Evolutionary conservation across 352 stramenopile species (phyloP).

Genomic region (Saprolegnia parasitica): DNA sequence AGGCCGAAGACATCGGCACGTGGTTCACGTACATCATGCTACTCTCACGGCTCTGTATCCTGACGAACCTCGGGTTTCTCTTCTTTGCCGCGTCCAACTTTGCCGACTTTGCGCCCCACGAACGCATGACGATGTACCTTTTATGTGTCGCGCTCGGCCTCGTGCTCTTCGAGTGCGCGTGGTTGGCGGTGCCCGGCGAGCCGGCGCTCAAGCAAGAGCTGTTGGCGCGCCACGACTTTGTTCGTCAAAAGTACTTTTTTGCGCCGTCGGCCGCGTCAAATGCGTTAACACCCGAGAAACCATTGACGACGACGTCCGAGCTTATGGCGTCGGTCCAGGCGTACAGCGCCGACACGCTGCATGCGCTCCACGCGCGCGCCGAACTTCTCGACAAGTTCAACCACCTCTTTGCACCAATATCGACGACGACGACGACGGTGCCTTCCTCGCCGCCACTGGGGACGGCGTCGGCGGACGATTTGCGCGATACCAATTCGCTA

Average conservation of each 20-base stretch:
- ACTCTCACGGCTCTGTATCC: slow-evolving; percentile 36
- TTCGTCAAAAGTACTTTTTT: slow-evolving; percentile 46
- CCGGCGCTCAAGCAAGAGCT: slow-evolving; percentile 32
- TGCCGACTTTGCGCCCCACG: slow-evolving; percentile 29
- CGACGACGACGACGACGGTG: neutral
- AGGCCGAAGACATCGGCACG: slow-evolving; percentile 32
- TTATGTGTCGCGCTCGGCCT: slow-evolving; percentile 34
- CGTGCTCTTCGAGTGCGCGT: slow-evolving; percentile 37
- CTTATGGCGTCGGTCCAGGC: slow-evolving; percentile 1
- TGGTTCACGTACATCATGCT: slow-evolving; percentile 39
- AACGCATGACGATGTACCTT: slow-evolving; percentile 40
- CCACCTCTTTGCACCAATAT: slow-evolving; percentile 10
- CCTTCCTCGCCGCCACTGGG: neutral
- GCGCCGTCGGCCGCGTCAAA: neutral
- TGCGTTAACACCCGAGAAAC: slow-evolving; percentile 4
- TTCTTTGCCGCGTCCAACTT: slow-evolving; percentile 40
- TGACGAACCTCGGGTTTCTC: slow-evolving; percentile 33
- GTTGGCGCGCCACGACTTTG: slow-evolving; percentile 38
- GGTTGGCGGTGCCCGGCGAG: slow-evolving; percentile 37
- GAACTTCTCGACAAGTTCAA: slow-evolving; percentile 26
- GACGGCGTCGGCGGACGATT: neutral
- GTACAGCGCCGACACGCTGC: slow-evolving; percentile 16
- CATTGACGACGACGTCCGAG: neutral
- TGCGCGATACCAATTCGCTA: neutral
- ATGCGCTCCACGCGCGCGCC: slow-evolving; percentile 13